A percentile compares a stretch with the other conserved stretches of the same genome.
Conservation (phyloP, 176 grass and related monocot genomes). For the Musa beccarii region DNA sequence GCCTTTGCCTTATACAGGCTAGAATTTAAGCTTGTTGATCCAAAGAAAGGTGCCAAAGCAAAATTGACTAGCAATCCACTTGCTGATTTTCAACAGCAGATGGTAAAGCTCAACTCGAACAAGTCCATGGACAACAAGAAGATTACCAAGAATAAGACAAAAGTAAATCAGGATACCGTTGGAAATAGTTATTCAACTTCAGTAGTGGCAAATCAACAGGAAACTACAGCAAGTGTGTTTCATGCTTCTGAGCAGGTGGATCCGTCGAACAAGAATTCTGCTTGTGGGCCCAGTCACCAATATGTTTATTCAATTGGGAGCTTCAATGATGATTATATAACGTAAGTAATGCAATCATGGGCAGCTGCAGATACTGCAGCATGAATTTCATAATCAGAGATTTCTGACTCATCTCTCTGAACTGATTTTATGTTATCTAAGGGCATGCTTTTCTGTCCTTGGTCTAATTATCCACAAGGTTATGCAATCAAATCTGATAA, state of each 20-base stretch:
- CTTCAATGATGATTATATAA: constrained; percentile 31
- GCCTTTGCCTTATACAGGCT: constrained; percentile 66
- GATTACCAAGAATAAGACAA: constrained; percentile 41
- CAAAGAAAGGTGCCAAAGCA: constrained; percentile 62
- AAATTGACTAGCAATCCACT: constrained; percentile 37
- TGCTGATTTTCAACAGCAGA: constrained; percentile 59
- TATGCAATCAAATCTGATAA: no score
- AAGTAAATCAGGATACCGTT: constrained; percentile 32
- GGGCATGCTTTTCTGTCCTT: no score
- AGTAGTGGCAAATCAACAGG: constrained; percentile 26
- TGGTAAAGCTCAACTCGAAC: constrained; percentile 52
- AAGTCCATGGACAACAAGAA: constrained; percentile 58
- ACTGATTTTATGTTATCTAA: no score
- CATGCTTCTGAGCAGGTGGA: constrained; percentile 38
- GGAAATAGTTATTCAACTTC: constrained; percentile 23
- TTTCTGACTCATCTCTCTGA: no score
- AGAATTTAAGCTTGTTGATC: constrained; percentile 62
- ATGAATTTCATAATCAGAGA: no score
- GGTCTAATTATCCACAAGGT: no score
- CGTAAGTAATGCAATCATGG: constrained; percentile 14
- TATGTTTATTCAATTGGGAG: constrained; percentile 40
- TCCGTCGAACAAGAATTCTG: constrained; percentile 37
- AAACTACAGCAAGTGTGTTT: constrained; percentile 26
- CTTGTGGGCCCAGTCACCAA: constrained; percentile 69
- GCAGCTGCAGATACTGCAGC: neutral